These are phyloP conservation scores for Pinus taeda DNA, from an alignment of 75 land plant genomes.

Conservation along the genomic window DNA sequence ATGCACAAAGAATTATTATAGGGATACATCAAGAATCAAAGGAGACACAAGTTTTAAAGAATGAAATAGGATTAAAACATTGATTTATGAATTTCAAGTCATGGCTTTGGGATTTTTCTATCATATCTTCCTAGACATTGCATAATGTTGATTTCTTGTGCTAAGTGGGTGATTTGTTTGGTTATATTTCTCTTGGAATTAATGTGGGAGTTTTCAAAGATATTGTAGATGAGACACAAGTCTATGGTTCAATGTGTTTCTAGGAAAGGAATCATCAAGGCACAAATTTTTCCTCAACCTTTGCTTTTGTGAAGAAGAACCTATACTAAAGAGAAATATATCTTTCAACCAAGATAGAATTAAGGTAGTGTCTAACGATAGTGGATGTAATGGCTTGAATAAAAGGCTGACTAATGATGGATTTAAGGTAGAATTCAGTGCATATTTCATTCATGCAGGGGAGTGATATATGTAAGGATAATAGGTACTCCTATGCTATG, in stretches of 20 bases:
- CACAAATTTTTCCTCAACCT: neutral
- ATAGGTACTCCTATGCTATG: no score
- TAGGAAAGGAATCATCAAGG: neutral
- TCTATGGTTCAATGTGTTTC: neutral
- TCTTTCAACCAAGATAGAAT: neutral
- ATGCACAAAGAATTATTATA: slow-evolving; percentile 37
- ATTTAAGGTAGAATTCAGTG: slow-evolving; percentile 43
- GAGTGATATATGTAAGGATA: no score
- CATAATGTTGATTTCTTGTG: slow-evolving; percentile 95
- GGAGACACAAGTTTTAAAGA: slow-evolving; percentile 35
- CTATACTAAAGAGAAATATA: neutral
- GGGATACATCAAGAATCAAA: slow-evolving; percentile 58
- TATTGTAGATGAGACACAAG: neutral
- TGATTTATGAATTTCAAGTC: slow-evolving; percentile 60
- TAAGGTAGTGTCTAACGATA: neutral
- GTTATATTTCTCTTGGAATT: slow-evolving; percentile 71
- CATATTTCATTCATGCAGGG: slow-evolving; percentile 86
- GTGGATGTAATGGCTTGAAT: slow-evolving; percentile 4
- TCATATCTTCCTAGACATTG: slow-evolving; percentile 78
- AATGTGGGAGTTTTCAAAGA: neutral
- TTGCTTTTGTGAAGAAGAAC: neutral
- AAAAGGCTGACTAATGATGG: slow-evolving; percentile 75
- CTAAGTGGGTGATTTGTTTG: slow-evolving; percentile 91
- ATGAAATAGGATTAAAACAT: slow-evolving; percentile 46
- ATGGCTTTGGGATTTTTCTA: slow-evolving; percentile 92